These are phyloP conservation scores for Teunomyces pallodes DNA, from an alignment of 805 yeast species.

Conservation along the genomic window DNA sequence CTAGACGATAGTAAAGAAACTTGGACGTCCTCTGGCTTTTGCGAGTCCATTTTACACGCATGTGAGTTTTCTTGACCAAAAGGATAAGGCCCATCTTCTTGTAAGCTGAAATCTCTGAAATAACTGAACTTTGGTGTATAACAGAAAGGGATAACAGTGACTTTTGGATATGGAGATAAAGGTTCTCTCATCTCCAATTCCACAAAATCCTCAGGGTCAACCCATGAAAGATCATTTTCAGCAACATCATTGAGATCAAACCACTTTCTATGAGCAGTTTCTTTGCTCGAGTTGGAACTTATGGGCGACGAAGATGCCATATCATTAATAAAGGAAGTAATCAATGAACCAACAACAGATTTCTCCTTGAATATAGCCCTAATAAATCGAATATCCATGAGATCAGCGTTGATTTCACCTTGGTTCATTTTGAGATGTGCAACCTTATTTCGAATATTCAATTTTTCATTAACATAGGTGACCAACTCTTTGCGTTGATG, in stretches of 20 bases:
- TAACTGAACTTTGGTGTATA: conserved; percentile 60
- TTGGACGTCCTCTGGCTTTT: conserved; percentile 57
- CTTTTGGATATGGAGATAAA: conserved; percentile 39
- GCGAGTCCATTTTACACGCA: conserved; percentile 54
- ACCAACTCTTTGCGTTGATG: conserved; percentile 39
- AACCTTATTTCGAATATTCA: conserved; percentile 33
- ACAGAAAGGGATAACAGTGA: conserved; percentile 46
- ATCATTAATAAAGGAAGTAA: background rate
- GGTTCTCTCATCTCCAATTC: conserved; percentile 59
- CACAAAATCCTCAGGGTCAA: conserved; percentile 69
- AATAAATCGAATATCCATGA: conserved; percentile 67
- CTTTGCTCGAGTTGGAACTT: background rate
- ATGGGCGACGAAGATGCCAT: background rate
- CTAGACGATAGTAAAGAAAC: conserved; percentile 35
- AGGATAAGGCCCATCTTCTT: conserved; percentile 47
- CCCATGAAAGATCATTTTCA: conserved; percentile 52
- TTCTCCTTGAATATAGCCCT: conserved; percentile 62
- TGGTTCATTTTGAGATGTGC: conserved; percentile 58
- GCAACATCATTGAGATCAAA: conserved; percentile 20
- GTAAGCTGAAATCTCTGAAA: conserved; percentile 50
- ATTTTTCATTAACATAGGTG: conserved; percentile 36
- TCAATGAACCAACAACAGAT: conserved; percentile 31
- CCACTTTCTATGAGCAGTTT: conserved; percentile 15
- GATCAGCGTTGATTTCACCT: conserved; percentile 67
- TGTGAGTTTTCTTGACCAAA: conserved; percentile 66